Evolutionary conservation across 768 basidiomycete species (phyloP), one percentile per base, ranked within the genome.

Genomic region (Tulasnella sp.): DNA sequence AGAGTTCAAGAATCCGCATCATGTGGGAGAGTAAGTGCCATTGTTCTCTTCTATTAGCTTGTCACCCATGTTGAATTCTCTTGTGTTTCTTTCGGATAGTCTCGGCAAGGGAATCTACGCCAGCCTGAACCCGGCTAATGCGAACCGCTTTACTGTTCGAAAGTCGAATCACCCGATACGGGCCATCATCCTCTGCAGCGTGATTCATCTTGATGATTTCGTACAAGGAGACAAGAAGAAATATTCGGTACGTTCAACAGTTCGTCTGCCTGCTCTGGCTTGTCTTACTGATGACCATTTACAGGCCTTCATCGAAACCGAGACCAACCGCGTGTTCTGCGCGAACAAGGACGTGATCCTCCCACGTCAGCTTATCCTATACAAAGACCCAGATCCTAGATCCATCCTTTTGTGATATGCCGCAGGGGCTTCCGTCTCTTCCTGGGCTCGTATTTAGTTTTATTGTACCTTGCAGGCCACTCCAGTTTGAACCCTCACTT

Each of bases 21-120:
- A 69, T 32, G 41, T n/a, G 4, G 68, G 68, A n/a, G 34, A 26
- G 68, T 69, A 69, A 41, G 68, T 69, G 7, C 2, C n/a, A 52
- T 26, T 3, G 14, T 1, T 1, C 63, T 47, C 41, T 47, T 32
- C 8, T 6, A n/a, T n/a, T 34, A 1, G 68, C 36, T 11, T 26
- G 22, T 37, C n/a, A 26, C 32, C 41, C 12, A 42, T 11, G 16
- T 67, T 29, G 37, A 32, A 22, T 32, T 14, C 6, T 26, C 68
- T 26, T 52, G 16, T 19, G 65, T 12, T 52, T 22, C 66, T 5
- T 19, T 37, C 41, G 8, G 29, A 14, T 35, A 44, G 39, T 12
- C 42, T 64, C 34, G 63, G 63, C 26, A 64, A 69, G 8, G 68
- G 68, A 5, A 69, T 69, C 3, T 69, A 69, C 36, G 44, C 68